phyloP scores from a whole-genome alignment of 805 yeast species.

The Wickerhamomyces bovis region DNA sequence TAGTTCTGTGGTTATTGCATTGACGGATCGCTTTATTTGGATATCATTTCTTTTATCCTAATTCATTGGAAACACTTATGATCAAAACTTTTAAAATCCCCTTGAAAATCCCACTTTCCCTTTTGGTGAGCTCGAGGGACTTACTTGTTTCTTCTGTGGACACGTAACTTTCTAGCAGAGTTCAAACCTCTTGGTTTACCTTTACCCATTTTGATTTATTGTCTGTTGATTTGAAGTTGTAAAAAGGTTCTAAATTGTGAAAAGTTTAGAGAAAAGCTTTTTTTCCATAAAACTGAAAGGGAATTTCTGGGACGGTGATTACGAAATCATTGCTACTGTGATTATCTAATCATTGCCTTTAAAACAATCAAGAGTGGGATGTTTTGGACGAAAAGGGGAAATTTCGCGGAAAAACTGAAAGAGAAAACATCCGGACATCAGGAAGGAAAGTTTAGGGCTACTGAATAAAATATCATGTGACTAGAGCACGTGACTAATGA shows the following conservation, averaged over 20 bases:
- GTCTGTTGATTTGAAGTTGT: background rate
- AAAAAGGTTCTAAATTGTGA: background rate
- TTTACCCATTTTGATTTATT: slow-evolving; percentile 77
- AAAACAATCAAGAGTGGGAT: too few relatives aligned
- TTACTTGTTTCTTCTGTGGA: slow-evolving; percentile 96
- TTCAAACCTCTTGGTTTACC: slow-evolving; percentile 99
- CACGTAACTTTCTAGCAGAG: slow-evolving; percentile 99
- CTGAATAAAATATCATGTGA: background rate
- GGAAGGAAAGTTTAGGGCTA: background rate
- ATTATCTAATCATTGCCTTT: background rate
- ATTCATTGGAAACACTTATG: too few relatives aligned
- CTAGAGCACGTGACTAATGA: background rate
- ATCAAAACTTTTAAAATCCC: background rate
- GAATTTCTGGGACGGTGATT: background rate
- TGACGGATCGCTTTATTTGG: too few relatives aligned
- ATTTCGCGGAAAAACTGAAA: background rate
- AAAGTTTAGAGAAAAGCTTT: background rate
- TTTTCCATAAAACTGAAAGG: background rate
- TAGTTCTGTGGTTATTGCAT: too few relatives aligned
- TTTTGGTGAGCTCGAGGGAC: slow-evolving; percentile 19
- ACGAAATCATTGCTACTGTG: background rate
- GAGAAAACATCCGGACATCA: background rate
- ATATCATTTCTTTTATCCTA: too few relatives aligned
- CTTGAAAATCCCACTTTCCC: background rate
- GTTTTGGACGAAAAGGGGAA: background rate